Evolutionary conservation across 257 asterid genomes (phyloP).

Genomic region (Salvia rosmarinus): DNA sequence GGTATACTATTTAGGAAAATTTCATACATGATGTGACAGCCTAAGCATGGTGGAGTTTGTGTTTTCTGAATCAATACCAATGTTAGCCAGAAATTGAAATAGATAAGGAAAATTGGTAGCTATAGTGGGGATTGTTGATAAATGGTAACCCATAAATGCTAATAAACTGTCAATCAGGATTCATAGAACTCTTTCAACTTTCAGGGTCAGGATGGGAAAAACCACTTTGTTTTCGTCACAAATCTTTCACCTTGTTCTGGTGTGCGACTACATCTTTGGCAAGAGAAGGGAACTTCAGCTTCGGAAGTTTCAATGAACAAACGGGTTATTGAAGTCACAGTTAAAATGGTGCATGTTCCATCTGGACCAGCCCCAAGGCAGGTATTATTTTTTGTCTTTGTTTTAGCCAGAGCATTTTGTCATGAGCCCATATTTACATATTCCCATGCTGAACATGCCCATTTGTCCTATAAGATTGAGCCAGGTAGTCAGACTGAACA

Average conservation of each 20-base stretch:
- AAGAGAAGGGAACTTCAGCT: constrained; percentile 58
- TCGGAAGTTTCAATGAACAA: constrained; percentile 49
- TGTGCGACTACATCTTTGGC: constrained; percentile 95
- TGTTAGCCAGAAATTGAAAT: background rate
- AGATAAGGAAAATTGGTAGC: constrained; percentile 20
- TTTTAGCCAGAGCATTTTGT: constrained; percentile 11
- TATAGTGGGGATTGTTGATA: constrained; percentile 22
- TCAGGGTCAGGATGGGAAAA: constrained; percentile 72
- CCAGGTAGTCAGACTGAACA: constrained; percentile 99
- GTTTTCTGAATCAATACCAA: constrained; percentile 1
- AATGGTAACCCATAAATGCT: background rate
- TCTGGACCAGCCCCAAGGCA: constrained; percentile 99
- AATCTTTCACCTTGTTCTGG: constrained; percentile 97
- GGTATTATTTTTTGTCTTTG: constrained; percentile 55
- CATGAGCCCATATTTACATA: constrained; percentile 6
- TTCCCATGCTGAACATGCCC: constrained; percentile 34
- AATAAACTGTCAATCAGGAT: constrained; percentile 23
- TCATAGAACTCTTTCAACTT: constrained; percentile 38
- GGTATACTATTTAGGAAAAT: no score
- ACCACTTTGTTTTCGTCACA: constrained; percentile 88
- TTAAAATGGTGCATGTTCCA: constrained; percentile 91
- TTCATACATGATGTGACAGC: background rate
- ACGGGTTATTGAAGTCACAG: constrained; percentile 74
- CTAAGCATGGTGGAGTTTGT: background rate
- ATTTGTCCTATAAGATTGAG: constrained; percentile 65